A percentile compares a stretch with the other conserved stretches of the same genome.
Evolutionary conservation across 2,329 filamentous ascomycete species (phyloP).

Genomic region (Penicillium decumbens): DNA sequence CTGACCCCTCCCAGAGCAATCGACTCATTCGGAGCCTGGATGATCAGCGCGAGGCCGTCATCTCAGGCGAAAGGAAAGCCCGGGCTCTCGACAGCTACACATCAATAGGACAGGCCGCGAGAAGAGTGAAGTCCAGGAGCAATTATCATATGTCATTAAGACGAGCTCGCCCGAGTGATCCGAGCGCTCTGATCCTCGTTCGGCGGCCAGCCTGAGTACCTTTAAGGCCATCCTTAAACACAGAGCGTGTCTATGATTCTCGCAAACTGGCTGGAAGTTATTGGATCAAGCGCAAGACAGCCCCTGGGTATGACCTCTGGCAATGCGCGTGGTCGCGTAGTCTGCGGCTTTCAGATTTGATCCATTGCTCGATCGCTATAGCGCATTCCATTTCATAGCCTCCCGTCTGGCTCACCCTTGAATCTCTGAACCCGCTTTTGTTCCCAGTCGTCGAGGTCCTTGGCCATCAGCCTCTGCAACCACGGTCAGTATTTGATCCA

Average conservation of each 20-base stretch:
- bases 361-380: not conserved
- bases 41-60: not conserved
- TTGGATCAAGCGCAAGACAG: not conserved
- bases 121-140: not conserved
- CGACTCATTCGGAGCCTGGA: not conserved
- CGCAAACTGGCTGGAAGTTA: not conserved
- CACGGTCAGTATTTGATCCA: conserved; percentile 12
- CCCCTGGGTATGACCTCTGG: not conserved
- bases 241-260: not conserved
- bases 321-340: not conserved
- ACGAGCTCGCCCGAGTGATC: not conserved
- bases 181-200: not conserved
- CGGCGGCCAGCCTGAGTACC: not conserved
- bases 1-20: not conserved
- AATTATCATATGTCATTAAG: not conserved
- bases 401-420: conserved; percentile 83
- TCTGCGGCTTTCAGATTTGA: not conserved
- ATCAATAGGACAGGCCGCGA: not conserved
- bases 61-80: not conserved
- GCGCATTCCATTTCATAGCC: conserved; percentile 50
- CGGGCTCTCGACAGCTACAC: not conserved
- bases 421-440: conserved; percentile 89
- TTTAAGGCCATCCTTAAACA: not conserved
- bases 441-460: conserved; percentile 94
- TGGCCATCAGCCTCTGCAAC: conserved; percentile 68